Conservation (phyloP, 345 rosid species). For the Gossypium stocksii region DNA sequence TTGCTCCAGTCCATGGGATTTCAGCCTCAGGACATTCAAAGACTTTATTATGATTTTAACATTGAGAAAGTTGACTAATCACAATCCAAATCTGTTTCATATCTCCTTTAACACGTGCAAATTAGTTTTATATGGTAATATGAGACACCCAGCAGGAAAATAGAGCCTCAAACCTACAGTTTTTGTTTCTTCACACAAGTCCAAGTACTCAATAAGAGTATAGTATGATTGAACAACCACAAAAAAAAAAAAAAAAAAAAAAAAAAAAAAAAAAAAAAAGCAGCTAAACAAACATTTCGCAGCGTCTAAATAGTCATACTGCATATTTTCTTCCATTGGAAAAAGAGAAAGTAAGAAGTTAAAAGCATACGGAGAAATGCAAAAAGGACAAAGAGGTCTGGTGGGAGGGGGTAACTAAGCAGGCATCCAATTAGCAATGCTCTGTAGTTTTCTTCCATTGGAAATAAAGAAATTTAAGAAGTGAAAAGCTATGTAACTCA, state of each 20-base stretch:
- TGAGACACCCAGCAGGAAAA: not conserved
- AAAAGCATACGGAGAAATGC: not conserved
- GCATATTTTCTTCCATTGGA: not conserved
- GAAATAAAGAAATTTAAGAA: no score
- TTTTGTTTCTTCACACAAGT: no score
- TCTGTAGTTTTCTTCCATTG: no score
- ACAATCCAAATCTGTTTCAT: not conserved
- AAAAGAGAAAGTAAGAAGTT: not conserved
- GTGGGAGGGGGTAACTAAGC: no score
- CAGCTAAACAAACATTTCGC: no score
- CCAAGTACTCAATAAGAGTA: no score
- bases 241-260: no score
- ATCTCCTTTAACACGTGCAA: not conserved
- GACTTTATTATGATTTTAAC: not conserved
- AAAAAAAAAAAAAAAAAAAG: no score
- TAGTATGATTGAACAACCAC: no score
- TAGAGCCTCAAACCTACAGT: not conserved
- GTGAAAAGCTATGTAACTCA: no score
- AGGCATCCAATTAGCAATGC: no score
- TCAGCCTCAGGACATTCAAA: not conserved
- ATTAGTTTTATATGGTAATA: not conserved
- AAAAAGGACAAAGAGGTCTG: not conserved
- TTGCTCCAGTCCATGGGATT: not conserved
- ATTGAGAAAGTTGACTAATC: not conserved
- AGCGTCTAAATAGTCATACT: not conserved